Base-by-base conservation (phyloP, 2,329 filamentous ascomycete genomes). In the Cercospora sesami region DNA sequence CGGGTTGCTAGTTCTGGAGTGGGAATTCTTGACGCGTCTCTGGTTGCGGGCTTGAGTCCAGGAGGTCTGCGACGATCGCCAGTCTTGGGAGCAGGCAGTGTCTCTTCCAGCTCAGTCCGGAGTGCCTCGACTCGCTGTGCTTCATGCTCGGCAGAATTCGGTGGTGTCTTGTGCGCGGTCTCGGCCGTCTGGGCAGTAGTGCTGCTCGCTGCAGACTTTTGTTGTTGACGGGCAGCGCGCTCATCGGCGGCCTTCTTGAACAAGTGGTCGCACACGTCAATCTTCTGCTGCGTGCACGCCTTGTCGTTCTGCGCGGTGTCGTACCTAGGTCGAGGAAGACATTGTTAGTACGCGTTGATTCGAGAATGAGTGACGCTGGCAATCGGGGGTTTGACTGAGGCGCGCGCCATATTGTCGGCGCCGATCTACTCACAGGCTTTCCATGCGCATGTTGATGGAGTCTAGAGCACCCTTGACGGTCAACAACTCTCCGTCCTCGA, bases 231-330 rank as follows among this genome's bases (percentile, higher is more conserved):
- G 12, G 55, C 55, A 21, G 30, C 28, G 28, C 55, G 55, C 55
- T 59, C 55, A 12, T 59, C 55, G 28, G 55, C 55, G 21, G 55
- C 30, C 18, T 59, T 59, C n/a, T 36, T 59, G 55, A 59, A 59
- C 30, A 59, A 21, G 31, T 59, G 55, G 7, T 59, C 55, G 16
- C 55, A 59, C 55, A 59, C 55, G 5, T 59, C 55, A 23, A 59
- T 59, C 55, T 59, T 31, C 18, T 59, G 55, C 55, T 59, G 55
- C 18, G 55, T 59, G 55, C 55, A 59, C 12, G 28, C 55, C 9
- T 59, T 59, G 9, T 59, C 55, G 30, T 23, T 59, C 55, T 59
- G 55, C 16, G 55, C 55, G 55, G 12, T 33, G 30, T 59, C 55
- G 23, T 59, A 59, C n/a, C 55, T 59, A 30, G n/a, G 12, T 55